Percentiles rank a stretch among this genome's conserved stretches.
These are phyloP conservation scores for Botrytis byssoidea DNA, from an alignment of 2,329 filamentous ascomycete genomes.

Conservation along the genomic window DNA sequence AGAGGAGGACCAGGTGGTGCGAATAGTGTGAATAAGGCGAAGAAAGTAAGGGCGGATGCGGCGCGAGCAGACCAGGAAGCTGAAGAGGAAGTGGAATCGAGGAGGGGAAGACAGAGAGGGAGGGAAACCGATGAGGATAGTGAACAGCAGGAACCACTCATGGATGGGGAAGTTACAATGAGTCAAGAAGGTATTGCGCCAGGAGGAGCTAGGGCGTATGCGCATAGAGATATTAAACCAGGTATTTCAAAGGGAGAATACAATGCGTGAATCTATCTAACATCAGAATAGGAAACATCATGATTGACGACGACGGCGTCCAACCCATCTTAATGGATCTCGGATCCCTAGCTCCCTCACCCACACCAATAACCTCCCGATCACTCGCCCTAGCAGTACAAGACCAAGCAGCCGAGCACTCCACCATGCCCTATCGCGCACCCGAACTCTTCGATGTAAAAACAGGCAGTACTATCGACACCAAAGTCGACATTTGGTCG, in stretches of 20 bases:
- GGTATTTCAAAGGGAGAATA: slow-evolving; percentile 51
- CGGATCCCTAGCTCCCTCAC: slow-evolving; percentile 83
- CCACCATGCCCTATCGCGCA: slow-evolving; percentile 96
- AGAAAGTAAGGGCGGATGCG: slow-evolving; percentile 40
- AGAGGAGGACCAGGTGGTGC: slow-evolving; percentile 55
- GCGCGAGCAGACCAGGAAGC: slow-evolving; percentile 45
- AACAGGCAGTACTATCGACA: slow-evolving; percentile 86
- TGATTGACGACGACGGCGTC: slow-evolving; percentile 90
- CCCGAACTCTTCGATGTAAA: slow-evolving; percentile 98
- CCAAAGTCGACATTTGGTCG: slow-evolving; percentile 97
- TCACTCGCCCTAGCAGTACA: slow-evolving; percentile 89
- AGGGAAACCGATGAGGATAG: slow-evolving; percentile 58
- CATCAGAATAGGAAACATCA: slow-evolving; percentile 71
- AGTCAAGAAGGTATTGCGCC: slow-evolving; percentile 66
- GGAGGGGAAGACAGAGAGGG: slow-evolving; percentile 44
- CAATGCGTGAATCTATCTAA: slow-evolving; percentile 16
- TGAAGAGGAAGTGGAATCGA: slow-evolving; percentile 40
- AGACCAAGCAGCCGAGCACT: slow-evolving; percentile 92
- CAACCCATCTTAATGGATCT: slow-evolving; percentile 96
- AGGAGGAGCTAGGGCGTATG: slow-evolving; percentile 74
- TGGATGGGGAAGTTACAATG: slow-evolving; percentile 72
- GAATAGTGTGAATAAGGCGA: slow-evolving; percentile 48
- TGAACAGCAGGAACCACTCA: slow-evolving; percentile 77
- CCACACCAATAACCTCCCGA: slow-evolving; percentile 84
- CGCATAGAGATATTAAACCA: slow-evolving; percentile 96